A percentile compares a stretch with the other conserved stretches of the same genome.
Evolutionary conservation across 306 rosid species (phyloP).

Genomic region (Vigna radiata): DNA sequence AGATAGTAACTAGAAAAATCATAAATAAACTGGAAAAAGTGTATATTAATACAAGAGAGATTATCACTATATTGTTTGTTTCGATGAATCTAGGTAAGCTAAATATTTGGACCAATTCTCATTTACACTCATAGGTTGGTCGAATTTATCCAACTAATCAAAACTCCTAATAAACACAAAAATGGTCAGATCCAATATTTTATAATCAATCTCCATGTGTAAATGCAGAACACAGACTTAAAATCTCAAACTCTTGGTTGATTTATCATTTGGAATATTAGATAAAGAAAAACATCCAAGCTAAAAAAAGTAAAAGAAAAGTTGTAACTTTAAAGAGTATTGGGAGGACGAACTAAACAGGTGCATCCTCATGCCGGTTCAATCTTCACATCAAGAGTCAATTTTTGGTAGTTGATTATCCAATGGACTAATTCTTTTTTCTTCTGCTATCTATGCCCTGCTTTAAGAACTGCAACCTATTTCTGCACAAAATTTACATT

Average conservation of each 20-base stretch:
- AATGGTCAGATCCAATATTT: background rate
- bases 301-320: background rate
- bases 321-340: background rate
- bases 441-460: slow-evolving; percentile 70
- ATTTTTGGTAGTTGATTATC: slow-evolving; percentile 41
- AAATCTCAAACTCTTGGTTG: background rate
- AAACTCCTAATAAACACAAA: background rate
- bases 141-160: no score
- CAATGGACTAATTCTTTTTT: slow-evolving; percentile 40
- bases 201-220: background rate
- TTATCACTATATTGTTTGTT: no score
- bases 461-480: slow-evolving; percentile 77
- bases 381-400: slow-evolving; percentile 57
- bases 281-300: background rate
- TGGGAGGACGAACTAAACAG: background rate
- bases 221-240: background rate
- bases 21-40: no score
- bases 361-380: slow-evolving; percentile 9
- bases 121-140: no score
- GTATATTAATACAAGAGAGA: no score
- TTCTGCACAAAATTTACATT: slow-evolving; percentile 56
- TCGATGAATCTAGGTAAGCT: no score
- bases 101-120: no score
- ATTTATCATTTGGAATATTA: background rate
- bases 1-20: no score